phyloP scores from a whole-genome alignment of 805 yeast genomes.

The Metschnikowia borealis region DNA sequence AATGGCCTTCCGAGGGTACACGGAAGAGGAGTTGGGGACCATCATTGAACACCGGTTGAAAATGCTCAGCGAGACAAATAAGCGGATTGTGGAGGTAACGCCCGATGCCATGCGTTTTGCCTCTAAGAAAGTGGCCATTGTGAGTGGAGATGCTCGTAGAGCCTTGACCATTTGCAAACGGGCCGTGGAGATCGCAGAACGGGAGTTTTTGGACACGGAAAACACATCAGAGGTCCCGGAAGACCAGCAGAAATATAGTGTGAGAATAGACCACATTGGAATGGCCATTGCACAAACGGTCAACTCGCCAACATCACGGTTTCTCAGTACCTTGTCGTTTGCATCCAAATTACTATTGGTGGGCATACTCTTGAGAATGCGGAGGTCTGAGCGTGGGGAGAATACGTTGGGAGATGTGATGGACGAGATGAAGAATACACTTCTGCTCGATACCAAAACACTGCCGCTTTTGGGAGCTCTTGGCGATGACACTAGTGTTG shows the following conservation, averaged over 20 bases:
- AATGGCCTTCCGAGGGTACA: slow-evolving; percentile 84
- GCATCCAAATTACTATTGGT: slow-evolving; percentile 69
- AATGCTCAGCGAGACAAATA: slow-evolving; percentile 30
- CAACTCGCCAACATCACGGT: slow-evolving; percentile 63
- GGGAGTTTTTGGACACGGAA: slow-evolving; percentile 42
- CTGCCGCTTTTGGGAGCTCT: slow-evolving; percentile 11
- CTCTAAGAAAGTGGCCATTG: slow-evolving; percentile 90
- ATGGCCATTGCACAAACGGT: slow-evolving; percentile 78
- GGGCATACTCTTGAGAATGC: slow-evolving; percentile 58
- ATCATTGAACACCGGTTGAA: slow-evolving; percentile 73
- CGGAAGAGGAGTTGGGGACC: slow-evolving; percentile 67
- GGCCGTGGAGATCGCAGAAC: slow-evolving; percentile 84
- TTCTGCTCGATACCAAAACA: slow-evolving; percentile 37
- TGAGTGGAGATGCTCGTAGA: slow-evolving; percentile 95
- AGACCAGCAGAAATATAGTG: slow-evolving; percentile 44
- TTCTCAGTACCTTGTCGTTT: slow-evolving; percentile 57
- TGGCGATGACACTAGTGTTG: slow-evolving; percentile 14
- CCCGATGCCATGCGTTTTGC: slow-evolving; percentile 87
- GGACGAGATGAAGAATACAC: slow-evolving; percentile 63
- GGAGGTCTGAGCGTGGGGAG: slow-evolving; percentile 69
- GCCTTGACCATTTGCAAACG: slow-evolving; percentile 84
- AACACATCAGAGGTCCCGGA: slow-evolving; percentile 19
- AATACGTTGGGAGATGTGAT: slow-evolving; percentile 69
- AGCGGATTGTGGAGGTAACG: slow-evolving; percentile 44
- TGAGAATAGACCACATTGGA: slow-evolving; percentile 70